These are phyloP conservation scores for Annulohypoxylon bovei DNA, from an alignment of 495 filamentous ascomycete genomes.

Conservation along the genomic window DNA sequence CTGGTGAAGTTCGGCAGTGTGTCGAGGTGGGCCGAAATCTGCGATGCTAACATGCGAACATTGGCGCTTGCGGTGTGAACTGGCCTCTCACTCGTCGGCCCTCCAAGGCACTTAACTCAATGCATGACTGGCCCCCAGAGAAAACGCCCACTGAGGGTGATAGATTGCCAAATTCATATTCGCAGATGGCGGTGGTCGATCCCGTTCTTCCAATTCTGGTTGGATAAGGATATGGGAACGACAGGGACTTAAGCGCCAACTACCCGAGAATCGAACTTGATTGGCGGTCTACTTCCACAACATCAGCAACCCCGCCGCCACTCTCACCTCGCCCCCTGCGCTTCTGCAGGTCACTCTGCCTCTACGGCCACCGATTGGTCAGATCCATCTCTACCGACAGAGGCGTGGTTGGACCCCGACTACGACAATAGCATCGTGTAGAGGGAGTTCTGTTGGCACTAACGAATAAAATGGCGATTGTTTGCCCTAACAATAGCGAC, in stretches of 20 bases:
- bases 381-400: slow-evolving; percentile 6
- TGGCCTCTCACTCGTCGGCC: slow-evolving; percentile 51
- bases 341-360: slow-evolving; percentile 38
- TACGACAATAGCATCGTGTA: slow-evolving; percentile 4
- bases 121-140: slow-evolving; percentile 50
- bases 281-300: slow-evolving; percentile 28
- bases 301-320: slow-evolving; percentile 36
- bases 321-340: slow-evolving; percentile 23
- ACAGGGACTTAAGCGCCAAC: slow-evolving; percentile 43
- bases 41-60: slow-evolving; percentile 39
- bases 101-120: slow-evolving; percentile 45
- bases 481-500: slow-evolving; percentile 1
- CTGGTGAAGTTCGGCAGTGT: slow-evolving; percentile 59
- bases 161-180: slow-evolving; percentile 42
- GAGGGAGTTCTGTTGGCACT: not conserved
- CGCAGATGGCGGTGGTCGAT: slow-evolving; percentile 26
- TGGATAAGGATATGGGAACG: slow-evolving; percentile 28
- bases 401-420: slow-evolving; percentile 20
- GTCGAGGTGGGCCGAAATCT: slow-evolving; percentile 43
- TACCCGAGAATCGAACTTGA: slow-evolving; percentile 25
- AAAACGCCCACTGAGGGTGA: slow-evolving; percentile 49
- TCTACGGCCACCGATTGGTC: slow-evolving; percentile 37
- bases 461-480: slow-evolving; percentile 17
- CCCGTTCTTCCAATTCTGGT: slow-evolving; percentile 38
- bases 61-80: slow-evolving; percentile 48